Evolutionary conservation across 2,329 filamentous ascomycete genomes (phyloP), one percentile per base, ranked within the genome.

Genomic region (Zymoseptoria crescenta): DNA sequence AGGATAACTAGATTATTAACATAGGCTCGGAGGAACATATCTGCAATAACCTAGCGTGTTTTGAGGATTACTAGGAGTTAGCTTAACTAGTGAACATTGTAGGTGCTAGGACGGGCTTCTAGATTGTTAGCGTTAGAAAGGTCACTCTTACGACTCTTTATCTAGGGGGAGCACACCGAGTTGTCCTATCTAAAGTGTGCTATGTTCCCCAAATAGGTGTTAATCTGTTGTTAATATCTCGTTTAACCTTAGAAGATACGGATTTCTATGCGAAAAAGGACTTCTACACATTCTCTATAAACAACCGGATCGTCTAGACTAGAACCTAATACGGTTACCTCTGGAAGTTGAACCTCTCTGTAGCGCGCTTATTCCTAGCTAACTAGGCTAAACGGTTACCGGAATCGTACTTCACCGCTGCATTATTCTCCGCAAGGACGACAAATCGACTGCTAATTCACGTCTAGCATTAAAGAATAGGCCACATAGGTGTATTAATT

Each of bases 401-500:
- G 50, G 28, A 27, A 13, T 8, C 8, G 13, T 55, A 45, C 13
- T 19, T 48, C n/a, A 20, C 54, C 10, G 10, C 35, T 4, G 19
- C 27, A 20, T 55, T 55, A 19, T 49, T 49, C 49, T 49, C 49
- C 28, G 16, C 21, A 48, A 19, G 54, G 10, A 48, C 35, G 2
- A 7, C 13, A 5, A 48, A 48, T 21, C n/a, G 24, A 16, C 20
- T 55, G 16, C 54, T 16, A 6, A 19, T 55, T 16, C 8, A 55
- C 8, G 27, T 55, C 7, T 55, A 55, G 54, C 19, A 55, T 49
- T 45, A 55, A 27, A 30, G 54, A 27, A 55, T 55, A 55, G 54
- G 54, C 10, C 28, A 55, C 13, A 19, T 55, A 55, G 54, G 54
- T 19, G 9, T 48, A 10, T 16, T 24, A 8, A 48, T 16, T 16